phyloP scores from a whole-genome alignment of 164 flowering plant species.

The Brasenia schreberi region DNA sequence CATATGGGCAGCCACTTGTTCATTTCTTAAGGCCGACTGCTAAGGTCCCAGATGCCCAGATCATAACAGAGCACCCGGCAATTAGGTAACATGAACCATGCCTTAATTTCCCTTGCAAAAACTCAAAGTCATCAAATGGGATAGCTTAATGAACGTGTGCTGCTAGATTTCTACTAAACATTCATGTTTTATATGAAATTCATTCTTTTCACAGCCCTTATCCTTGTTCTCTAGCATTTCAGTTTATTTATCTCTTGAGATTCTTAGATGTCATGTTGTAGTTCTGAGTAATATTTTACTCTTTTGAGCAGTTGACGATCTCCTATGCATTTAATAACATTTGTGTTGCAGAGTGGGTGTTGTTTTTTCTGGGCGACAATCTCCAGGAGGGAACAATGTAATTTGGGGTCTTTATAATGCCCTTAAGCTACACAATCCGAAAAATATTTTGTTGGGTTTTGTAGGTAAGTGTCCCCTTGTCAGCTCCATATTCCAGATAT shows the following conservation, averaged over 20 bases:
- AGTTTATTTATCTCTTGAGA: too few species aligned
- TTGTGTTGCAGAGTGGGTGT: conserved; percentile 63
- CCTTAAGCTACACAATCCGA: conserved; percentile 68
- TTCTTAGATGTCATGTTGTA: too few species aligned
- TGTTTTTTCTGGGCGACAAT: conserved; percentile 93
- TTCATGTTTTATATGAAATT: too few species aligned
- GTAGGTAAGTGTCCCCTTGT: conserved; percentile 37
- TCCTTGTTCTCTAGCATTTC: too few species aligned
- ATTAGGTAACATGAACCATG: conserved; percentile 30
- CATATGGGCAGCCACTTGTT: conserved; percentile 88
- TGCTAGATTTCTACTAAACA: too few species aligned
- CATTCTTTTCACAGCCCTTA: too few species aligned
- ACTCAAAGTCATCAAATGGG: too few species aligned
- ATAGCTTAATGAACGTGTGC: too few species aligned
- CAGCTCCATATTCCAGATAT: too few species aligned
- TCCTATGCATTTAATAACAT: not conserved
- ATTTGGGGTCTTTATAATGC: conserved; percentile 85
- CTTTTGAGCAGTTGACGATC: too few species aligned
- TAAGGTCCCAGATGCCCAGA: conserved; percentile 72
- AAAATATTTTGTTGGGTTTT: conserved; percentile 71
- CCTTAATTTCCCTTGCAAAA: too few species aligned
- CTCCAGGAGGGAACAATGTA: conserved; percentile 99
- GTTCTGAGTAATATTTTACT: too few species aligned
- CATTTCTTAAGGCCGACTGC: conserved; percentile 81
- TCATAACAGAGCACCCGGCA: conserved; percentile 80